Base-by-base conservation (phyloP, 2,329 filamentous ascomycete species). In the Cordyceps tenuipes region DNA sequence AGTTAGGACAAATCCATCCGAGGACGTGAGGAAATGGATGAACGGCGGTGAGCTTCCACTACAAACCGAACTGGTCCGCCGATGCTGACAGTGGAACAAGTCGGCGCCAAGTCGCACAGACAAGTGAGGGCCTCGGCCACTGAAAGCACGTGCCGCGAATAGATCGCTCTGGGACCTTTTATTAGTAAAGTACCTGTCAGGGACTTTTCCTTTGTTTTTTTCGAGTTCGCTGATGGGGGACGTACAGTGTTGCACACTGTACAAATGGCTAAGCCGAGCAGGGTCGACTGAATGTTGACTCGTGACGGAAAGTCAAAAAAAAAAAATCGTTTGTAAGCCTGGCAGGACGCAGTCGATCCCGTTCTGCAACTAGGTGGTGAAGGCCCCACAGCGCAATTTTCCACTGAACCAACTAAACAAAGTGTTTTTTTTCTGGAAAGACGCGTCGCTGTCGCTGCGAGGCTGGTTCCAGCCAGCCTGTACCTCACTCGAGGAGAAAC, bases 31-130 rank as follows among this genome's bases (percentile, higher is more conserved):
- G 39, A n/a, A 43, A 46, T 12, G 43, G 5, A 19, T 10, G 43
- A 31, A 34, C 48, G 48, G 51, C 44, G 54, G 54, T 57, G 54
- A 57, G 54, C 29, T n/a, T 57, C 43, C 31, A 44, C 31, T 57
- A 29, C n/a, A 4, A 23, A 23, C 23, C 4, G 23, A 57, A 39
- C 7, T 48, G 54, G 44, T 57, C 44, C 54, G 54, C 41, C 23
- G 39, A 10, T 12, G 26, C 34, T 26, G 10, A 55, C 52, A 46
- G 52, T 55, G 39, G 26, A 21, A 19, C 12, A 34, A 34, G 5
- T 50, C 29, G 17, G 10, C 29, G 26, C 36, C n/a, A 8, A 15
- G 43, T 26, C 26, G 53, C 43, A 56, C 53, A 56, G 53, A 23
- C 23, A 43, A 47, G 52, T 41, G 19, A 31, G n/a, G 34, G 50